A percentile compares a stretch with the other conserved stretches of the same genome.
Evolutionary conservation across 352 stramenopile species (phyloP).

Genomic region (Globisporangium nodosum): DNA sequence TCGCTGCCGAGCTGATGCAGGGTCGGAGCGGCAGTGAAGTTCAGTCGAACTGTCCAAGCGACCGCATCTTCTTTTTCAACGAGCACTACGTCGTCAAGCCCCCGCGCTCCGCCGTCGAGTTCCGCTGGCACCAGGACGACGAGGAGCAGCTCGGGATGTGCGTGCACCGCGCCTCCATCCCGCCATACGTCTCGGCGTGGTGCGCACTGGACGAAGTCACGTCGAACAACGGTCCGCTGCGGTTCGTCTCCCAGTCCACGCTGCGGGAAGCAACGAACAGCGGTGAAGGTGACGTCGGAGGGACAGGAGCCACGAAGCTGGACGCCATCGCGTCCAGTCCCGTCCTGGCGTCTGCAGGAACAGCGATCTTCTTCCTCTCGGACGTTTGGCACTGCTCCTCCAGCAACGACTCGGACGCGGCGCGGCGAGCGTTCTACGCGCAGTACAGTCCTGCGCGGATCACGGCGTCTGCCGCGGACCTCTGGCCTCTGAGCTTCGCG

Average conservation of each 20-base stretch:
- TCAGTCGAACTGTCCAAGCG: background rate
- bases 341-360: constrained; percentile 26
- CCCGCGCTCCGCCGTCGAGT: constrained; percentile 42
- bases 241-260: constrained; percentile 31
- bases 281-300: background rate
- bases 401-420: constrained; percentile 34
- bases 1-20: constrained; percentile 17
- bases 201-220: constrained; percentile 60
- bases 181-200: constrained; percentile 61
- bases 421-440: constrained; percentile 61
- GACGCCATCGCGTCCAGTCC: constrained; percentile 20
- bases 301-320: background rate
- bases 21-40: background rate
- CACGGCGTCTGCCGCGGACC: constrained; percentile 28
- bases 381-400: constrained; percentile 72
- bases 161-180: constrained; percentile 39
- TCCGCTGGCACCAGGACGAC: constrained; percentile 73
- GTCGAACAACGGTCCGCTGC: constrained; percentile 40
- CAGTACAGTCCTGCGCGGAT: constrained; percentile 57
- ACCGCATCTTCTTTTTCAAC: constrained; percentile 60
- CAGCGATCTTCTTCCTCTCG: constrained; percentile 62
- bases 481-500: constrained; percentile 55
- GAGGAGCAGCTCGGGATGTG: constrained; percentile 75
- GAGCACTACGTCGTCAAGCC: constrained; percentile 80
- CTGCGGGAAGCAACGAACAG: background rate